Evolutionary conservation across 148 eudicot species (phyloP).

Genomic region (Nepenthes gracilis): DNA sequence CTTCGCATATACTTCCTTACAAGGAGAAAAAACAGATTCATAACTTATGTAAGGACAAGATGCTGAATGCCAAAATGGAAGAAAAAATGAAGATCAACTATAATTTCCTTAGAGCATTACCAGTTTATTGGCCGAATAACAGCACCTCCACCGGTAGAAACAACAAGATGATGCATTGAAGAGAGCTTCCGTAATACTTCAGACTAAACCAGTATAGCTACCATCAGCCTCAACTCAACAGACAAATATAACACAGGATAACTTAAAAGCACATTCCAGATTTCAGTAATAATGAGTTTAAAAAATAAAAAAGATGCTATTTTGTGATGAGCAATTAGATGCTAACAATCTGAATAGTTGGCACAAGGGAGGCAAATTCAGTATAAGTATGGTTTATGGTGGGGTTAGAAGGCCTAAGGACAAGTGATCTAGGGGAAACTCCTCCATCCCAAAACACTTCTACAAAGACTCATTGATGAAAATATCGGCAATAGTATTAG

Average conservation of each 20-base stretch:
- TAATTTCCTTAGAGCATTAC: slow-evolving; percentile 19
- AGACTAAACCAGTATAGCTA: slow-evolving; percentile 34
- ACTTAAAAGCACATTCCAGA: background rate
- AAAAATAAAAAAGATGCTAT: too few relatives aligned
- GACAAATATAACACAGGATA: background rate
- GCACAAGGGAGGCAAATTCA: too few relatives aligned
- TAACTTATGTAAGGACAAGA: background rate
- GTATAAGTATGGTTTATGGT: too few relatives aligned
- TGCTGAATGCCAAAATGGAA: background rate
- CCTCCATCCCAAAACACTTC: too few relatives aligned
- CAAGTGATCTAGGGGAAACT: too few relatives aligned
- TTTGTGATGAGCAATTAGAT: too few relatives aligned
- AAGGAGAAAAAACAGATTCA: background rate
- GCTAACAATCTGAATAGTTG: too few relatives aligned
- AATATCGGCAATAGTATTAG: too few relatives aligned
- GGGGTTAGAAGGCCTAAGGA: too few relatives aligned
- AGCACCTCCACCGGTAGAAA: slow-evolving; percentile 98
- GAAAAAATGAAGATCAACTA: background rate
- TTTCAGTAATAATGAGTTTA: background rate
- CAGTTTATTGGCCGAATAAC: slow-evolving; percentile 86
- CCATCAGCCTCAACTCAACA: slow-evolving; percentile 1
- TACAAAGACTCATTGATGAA: too few relatives aligned
- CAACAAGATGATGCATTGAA: slow-evolving; percentile 42
- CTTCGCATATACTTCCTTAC: slow-evolving; percentile 77
- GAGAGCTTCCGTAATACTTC: slow-evolving; percentile 64